A percentile compares a stretch with the other conserved stretches of the same genome.
Conservation (phyloP, 164 flowering plant genomes). For the Vitis rotundifolia region DNA sequence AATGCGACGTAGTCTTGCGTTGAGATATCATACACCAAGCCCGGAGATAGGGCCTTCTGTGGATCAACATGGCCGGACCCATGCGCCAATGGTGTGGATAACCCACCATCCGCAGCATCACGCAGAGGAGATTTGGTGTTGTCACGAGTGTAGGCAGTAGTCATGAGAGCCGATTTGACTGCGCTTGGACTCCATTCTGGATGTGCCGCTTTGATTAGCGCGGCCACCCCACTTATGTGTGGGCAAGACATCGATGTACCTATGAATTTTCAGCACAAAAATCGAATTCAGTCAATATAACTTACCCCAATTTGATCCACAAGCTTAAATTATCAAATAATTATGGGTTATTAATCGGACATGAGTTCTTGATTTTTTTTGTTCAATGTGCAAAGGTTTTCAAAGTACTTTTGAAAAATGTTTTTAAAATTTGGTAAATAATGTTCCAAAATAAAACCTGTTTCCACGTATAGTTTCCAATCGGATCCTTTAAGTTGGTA, state of each 20-base stretch:
- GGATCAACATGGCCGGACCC: slow-evolving; percentile 90
- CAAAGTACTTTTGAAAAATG: no score
- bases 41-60: slow-evolving; percentile 76
- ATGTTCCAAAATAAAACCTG: no score
- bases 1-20: slow-evolving; percentile 61
- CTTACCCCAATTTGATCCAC: no score
- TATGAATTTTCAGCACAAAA: no score
- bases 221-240: slow-evolving; percentile 86
- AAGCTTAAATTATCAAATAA: no score
- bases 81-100: slow-evolving; percentile 69
- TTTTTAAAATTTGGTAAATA: no score
- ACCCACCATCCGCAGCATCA: slow-evolving; percentile 49
- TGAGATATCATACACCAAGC: slow-evolving; percentile 69
- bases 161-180: slow-evolving; percentile 89
- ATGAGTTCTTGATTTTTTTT: no score
- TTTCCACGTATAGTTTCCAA: no score
- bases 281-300: no score
- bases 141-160: slow-evolving; percentile 75
- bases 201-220: slow-evolving; percentile 85
- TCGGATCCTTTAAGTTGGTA: no score
- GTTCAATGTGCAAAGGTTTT: no score
- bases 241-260: slow-evolving; percentile 98
- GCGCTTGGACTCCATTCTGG: slow-evolving; percentile 93
- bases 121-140: slow-evolving; percentile 65
- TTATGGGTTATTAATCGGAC: no score